Percentiles rank a stretch among this genome's conserved stretches.
phyloP scores from a whole-genome alignment of 345 rosid genomes.

The Angophora floribunda region DNA sequence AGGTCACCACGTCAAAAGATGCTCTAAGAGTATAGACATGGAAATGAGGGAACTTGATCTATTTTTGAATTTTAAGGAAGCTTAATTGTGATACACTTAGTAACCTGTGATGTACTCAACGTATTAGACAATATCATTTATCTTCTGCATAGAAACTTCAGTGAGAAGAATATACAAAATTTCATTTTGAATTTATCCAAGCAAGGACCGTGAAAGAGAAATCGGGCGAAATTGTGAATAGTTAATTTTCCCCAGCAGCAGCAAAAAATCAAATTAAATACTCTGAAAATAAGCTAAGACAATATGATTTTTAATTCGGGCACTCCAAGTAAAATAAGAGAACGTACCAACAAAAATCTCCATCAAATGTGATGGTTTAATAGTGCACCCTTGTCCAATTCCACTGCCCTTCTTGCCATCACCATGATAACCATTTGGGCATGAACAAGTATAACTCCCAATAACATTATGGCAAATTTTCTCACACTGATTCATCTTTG shows the following conservation, averaged over 20 bases:
- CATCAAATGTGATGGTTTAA: background rate
- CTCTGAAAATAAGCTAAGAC: accelerated
- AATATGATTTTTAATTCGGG: no score
- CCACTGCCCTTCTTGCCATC: accelerated
- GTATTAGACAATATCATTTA: background rate
- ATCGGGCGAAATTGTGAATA: background rate
- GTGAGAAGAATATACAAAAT: background rate
- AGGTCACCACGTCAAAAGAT: accelerated
- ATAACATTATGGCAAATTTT: background rate
- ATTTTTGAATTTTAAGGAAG: background rate
- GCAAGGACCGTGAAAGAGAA: background rate
- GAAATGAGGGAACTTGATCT: background rate
- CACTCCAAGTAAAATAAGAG: background rate
- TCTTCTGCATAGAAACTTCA: background rate
- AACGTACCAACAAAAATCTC: background rate
- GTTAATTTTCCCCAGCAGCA: background rate
- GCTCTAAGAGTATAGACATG: accelerated
- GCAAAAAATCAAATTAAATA: background rate
- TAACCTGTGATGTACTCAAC: background rate
- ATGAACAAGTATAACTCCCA: background rate
- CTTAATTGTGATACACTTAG: background rate
- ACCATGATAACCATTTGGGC: background rate
- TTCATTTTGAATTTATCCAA: background rate
- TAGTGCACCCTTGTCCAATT: background rate
- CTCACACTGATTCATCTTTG: background rate